Evolutionary conservation across 2,329 filamentous ascomycete species (phyloP), one percentile per base, ranked within the genome.

Genomic region (Venturia oleaginea): DNA sequence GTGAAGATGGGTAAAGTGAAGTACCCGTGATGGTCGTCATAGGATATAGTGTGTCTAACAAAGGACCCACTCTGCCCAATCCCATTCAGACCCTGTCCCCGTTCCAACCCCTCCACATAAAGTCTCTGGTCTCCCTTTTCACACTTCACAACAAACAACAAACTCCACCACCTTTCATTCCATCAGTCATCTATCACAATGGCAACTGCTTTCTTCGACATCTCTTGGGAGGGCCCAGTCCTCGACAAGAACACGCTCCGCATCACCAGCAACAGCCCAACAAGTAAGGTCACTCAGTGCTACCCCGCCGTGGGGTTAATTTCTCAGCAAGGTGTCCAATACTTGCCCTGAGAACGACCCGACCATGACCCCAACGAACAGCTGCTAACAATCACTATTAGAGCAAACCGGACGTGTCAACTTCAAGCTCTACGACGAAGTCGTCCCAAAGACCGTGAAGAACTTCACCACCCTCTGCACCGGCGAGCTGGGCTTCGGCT

Each of bases 291-390:
- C 22, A 43, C 40, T 7, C 32, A 48, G 13, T 37, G 42, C 40
- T 34, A 62, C 61, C 40, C 42, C 40, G 61, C 61, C 30, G 61
- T 17, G 46, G 61, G 91, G 89, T 73, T 88, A 89, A 76, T 90
- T 97, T 83, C 89, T 96, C 83, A 86, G 87, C 73, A 94, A 89
- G 86, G 97, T 92, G 65, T 90, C 91, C 72, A 96, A 94, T 84
- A 78, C 84, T 77, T 86, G 85, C 75, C 94, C 90, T 72, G 83
- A 84, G 70, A 96, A 95, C 88, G 91, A 96, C 85, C 90, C 91
- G 8, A 17, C 17, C 73, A 87, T 96, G 79, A 96, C 95, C 79
- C 89, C 89, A 71, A 78, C 90, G 65, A 96, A 96, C 85, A 96
- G 96, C 91, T 88, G 95, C 72, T 75, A 86, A 86, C 75, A 94